These are phyloP conservation scores for Fonsecaea erecta DNA, from an alignment of 2,329 filamentous ascomycete genomes.

Conservation along the genomic window DNA sequence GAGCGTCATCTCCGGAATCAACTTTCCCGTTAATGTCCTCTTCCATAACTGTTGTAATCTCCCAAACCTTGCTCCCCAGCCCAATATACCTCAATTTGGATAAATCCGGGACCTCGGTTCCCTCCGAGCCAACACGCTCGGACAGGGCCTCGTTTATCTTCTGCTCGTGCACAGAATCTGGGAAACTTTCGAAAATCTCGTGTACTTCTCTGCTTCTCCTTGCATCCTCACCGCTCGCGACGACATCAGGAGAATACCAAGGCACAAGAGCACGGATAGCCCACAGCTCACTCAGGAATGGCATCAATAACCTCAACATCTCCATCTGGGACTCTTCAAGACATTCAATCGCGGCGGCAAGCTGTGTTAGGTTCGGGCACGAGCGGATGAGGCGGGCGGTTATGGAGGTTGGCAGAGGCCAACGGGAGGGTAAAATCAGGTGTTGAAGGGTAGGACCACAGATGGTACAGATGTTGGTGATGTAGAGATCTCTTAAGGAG, in stretches of 20 bases:
- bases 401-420: conserved; percentile 56
- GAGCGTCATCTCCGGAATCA: conserved; percentile 7
- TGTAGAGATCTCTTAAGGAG: conserved; percentile 50
- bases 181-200: conserved; percentile 11
- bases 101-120: conserved; percentile 17
- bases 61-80: conserved; percentile 30
- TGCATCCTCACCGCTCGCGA: not conserved
- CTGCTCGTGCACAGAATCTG: conserved; percentile 27
- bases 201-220: conserved; percentile 28
- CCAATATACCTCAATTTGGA: conserved; percentile 31
- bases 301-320: conserved; percentile 33
- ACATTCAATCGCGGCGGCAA: conserved; percentile 57
- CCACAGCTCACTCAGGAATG: conserved; percentile 37
- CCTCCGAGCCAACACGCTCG: not conserved
- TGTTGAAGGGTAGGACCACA: conserved; percentile 60
- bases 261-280: conserved; percentile 50
- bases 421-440: conserved; percentile 61
- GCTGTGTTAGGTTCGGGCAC: conserved; percentile 64
- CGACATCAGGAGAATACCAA: not conserved
- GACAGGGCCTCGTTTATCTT: conserved; percentile 3
- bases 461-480: conserved; percentile 56
- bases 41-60: conserved; percentile 24
- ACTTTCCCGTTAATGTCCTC: conserved; percentile 21
- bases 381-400: conserved; percentile 58
- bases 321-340: conserved; percentile 22